Conservation (phyloP, 805 yeast genomes). For the Candida xiaguanensis region DNA sequence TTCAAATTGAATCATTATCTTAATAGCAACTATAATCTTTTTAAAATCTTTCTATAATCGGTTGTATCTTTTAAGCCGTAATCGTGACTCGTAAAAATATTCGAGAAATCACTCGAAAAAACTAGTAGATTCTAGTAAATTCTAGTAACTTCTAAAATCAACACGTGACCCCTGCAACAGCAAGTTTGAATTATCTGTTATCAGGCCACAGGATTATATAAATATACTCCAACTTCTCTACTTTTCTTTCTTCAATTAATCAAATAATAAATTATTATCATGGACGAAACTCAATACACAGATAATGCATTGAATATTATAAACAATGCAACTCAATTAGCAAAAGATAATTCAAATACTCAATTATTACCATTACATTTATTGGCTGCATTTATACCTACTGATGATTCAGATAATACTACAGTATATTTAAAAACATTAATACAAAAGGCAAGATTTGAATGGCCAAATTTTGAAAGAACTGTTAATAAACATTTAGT, state of each 20-base stretch:
- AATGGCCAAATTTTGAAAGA: slow-evolving; percentile 77
- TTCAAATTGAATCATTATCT: too few species aligned
- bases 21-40: too few species aligned
- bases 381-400: slow-evolving; percentile 83
- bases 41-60: too few species aligned
- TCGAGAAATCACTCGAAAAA: slow-evolving; percentile 9
- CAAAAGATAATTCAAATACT: slow-evolving; percentile 79
- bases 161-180: neutral
- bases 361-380: slow-evolving; percentile 86
- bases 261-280: slow-evolving; percentile 13
- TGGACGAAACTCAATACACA: slow-evolving; percentile 80
- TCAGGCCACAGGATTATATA: neutral
- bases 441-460: slow-evolving; percentile 81
- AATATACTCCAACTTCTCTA: too few species aligned
- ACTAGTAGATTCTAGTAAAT: slow-evolving; percentile 11
- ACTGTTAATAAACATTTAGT: slow-evolving; percentile 78
- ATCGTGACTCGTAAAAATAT: neutral
- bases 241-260: neutral
- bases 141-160: slow-evolving; percentile 7
- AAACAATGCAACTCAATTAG: slow-evolving; percentile 75
- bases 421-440: slow-evolving; percentile 69
- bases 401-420: slow-evolving; percentile 46
- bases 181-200: neutral
- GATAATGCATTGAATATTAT: slow-evolving; percentile 87
- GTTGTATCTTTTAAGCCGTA: too few species aligned